Conservation (phyloP, 1,139 yeast genomes). For the Geotrichum candidum region DNA sequence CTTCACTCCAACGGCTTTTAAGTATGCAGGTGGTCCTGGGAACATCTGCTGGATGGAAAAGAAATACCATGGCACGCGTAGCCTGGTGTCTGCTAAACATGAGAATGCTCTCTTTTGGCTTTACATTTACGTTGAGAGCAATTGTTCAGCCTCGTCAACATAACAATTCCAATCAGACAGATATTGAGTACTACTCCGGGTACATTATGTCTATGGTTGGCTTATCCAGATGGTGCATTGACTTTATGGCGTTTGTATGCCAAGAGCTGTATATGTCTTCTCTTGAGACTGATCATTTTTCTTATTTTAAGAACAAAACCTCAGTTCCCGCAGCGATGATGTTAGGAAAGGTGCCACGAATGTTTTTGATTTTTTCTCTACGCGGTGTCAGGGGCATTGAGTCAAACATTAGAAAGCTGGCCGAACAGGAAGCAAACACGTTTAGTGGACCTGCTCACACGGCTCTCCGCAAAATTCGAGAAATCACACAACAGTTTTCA, state of each 20-base stretch:
- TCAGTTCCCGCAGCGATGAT: constrained; percentile 32
- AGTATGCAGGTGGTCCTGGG: constrained; percentile 62
- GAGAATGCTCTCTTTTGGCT: constrained; percentile 65
- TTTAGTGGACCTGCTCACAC: constrained; percentile 24
- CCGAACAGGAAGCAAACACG: constrained; percentile 26
- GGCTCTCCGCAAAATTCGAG: constrained; percentile 39
- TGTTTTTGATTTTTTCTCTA: constrained; percentile 61
- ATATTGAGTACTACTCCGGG: constrained; percentile 52
- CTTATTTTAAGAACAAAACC: constrained; percentile 15
- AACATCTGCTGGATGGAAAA: constrained; percentile 43
- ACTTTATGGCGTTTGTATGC: constrained; percentile 56
- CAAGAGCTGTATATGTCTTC: constrained; percentile 51
- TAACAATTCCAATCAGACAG: constrained; percentile 29
- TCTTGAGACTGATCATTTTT: constrained; percentile 18
- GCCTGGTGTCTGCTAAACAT: constrained; percentile 67
- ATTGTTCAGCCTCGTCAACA: constrained; percentile 22
- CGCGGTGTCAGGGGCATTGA: constrained; percentile 65
- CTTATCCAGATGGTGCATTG: constrained; percentile 72
- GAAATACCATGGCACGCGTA: constrained; percentile 49
- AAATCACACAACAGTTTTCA: constrained; percentile 44
- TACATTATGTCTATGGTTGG: constrained; percentile 60
- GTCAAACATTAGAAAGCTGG: constrained; percentile 39
- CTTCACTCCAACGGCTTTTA: constrained; percentile 61
- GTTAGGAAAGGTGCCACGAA: constrained; percentile 64
- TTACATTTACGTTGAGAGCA: constrained; percentile 60